Evolutionary conservation across 1,139 yeast species (phyloP), one percentile per base, ranked within the genome.

Genomic region (Suhomyces terraborum): DNA sequence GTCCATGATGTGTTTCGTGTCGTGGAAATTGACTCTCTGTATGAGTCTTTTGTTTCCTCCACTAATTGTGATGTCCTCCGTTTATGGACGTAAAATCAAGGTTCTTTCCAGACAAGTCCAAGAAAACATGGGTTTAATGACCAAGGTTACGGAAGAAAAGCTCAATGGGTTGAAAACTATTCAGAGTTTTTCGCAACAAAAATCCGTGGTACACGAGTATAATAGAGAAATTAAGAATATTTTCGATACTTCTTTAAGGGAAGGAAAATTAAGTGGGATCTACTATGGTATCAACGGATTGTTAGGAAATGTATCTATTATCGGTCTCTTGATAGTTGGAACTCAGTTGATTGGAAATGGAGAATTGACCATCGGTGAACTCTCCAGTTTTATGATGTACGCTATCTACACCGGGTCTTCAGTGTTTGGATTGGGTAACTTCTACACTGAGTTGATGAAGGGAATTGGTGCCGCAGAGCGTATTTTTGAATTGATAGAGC

Each of bases 391-490:
- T 62, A 84, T 91, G 83, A 80, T 93, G 77, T 91, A 91, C 63
- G 93, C 96, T 0, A 91, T 89, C 30, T 91, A 88, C 58, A 88
- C 97, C 2, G 97, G 97, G 4, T 75, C 84, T 40, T 87, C 97
- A 0, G 87, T 91, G 25, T 87, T 86, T 61, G 97, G 97, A 1
- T 64, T 93, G 31, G 93, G 96, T 1, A 84, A 85, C 46, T 91
- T 91, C 59, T 91, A 89, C 57, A 84, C 96, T 1, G 98, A 93
- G 58, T 67, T 91, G 45, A 91, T 93, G 95, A 93, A 91, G 66
- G 98, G 97, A 36, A 84, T 91, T 6, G 98, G 98, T 46, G 98
- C 98, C 0, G 94, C 97, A 0, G 86, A 95, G 41, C 75, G 98
- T 48, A 69, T 93, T 40, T 93, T 93, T 66, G 98, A 93, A 62